Percentiles rank a stretch among this genome's conserved stretches.
Evolutionary conservation across 2,329 filamentous ascomycete species (phyloP).

Genomic region (Neopestalotiopsis rosae): DNA sequence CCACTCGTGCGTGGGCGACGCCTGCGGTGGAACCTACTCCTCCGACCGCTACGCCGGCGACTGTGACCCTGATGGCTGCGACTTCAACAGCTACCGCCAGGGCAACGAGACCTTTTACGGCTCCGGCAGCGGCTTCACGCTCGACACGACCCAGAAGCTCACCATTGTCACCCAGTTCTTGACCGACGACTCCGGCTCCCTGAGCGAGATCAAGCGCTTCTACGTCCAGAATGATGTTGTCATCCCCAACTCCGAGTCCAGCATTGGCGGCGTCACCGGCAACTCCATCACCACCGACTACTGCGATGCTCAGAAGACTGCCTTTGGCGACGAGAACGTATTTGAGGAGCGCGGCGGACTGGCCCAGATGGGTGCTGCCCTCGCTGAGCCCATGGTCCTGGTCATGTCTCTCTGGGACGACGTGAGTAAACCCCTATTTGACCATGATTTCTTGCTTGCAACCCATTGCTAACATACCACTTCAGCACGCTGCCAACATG

Average conservation of each 20-base stretch:
- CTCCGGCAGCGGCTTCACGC: constrained; percentile 51
- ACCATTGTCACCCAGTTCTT: constrained; percentile 68
- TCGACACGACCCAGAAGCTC: constrained; percentile 60
- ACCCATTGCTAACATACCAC: neutral
- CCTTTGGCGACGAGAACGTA: constrained; percentile 55
- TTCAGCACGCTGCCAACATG: constrained; percentile 31
- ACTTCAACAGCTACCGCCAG: constrained; percentile 69
- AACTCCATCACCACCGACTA: constrained; percentile 55
- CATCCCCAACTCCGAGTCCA: constrained; percentile 42
- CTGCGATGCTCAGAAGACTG: constrained; percentile 59
- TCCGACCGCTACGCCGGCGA: constrained; percentile 58
- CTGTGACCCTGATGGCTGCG: constrained; percentile 70
- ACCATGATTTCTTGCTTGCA: neutral
- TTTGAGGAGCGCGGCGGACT: constrained; percentile 60
- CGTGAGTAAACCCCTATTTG: constrained; percentile 19
- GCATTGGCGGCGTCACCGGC: constrained; percentile 34
- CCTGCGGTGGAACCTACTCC: constrained; percentile 53
- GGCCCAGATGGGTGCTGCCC: constrained; percentile 54
- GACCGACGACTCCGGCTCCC: constrained; percentile 45
- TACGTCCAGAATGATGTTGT: constrained; percentile 64
- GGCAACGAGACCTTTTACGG: constrained; percentile 66
- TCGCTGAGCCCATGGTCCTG: constrained; percentile 63
- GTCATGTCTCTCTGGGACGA: constrained; percentile 67
- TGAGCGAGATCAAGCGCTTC: constrained; percentile 61
- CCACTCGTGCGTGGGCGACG: constrained; percentile 49